Evolutionary conservation across 2,329 filamentous ascomycete genomes (phyloP), one percentile per base, ranked within the genome.

Genomic region (Nemania diffusa): DNA sequence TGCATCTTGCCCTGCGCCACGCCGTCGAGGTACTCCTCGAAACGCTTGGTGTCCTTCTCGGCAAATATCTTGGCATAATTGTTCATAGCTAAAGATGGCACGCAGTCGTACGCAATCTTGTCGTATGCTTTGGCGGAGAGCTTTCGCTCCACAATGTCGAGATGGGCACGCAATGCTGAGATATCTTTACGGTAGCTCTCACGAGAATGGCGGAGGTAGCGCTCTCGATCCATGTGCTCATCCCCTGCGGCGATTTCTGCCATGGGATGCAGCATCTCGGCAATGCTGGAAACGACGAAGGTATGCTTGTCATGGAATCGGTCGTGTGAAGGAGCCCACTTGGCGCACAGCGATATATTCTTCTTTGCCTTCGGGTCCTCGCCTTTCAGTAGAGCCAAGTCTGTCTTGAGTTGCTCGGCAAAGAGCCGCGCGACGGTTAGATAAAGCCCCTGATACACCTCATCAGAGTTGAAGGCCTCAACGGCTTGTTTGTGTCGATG

Each of bases 251-350:
- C 75, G 26, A 78, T 72, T 0, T 76, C 64, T 0, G 72, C 71
- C 1, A 75, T 71, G 0, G 84, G 82, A 67, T 84, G 81, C 8
- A 89, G 72, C 13, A 85, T 78, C 75, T 90, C 87, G 5, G 87
- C 84, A 62, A 90, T 88, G 13, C 84, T 83, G 52, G 84, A 85
- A 34, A 84, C 80, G 67, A 90, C 81, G 69, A 84, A 84, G 2
- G 87, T 89, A 68, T 88, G 83, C 69, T 84, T 83, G 75, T 90
- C 88, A 70, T 89, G 87, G 69, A 87, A 86, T 42, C 79, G 81
- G 37, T 82, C 82, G 20, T 84, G 80, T 0, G 84, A 83, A 1
- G 88, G 88, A 0, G 87, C 85, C 88, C 87, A 90, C 68, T 90
- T 90, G 2, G 82, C 86, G 62, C 85, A 87, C 0, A 89, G 81